Percentiles rank a stretch among this genome's conserved stretches.
Conservation (phyloP, 176 grass and related monocot species). For the Aegilops sharonensis region DNA sequence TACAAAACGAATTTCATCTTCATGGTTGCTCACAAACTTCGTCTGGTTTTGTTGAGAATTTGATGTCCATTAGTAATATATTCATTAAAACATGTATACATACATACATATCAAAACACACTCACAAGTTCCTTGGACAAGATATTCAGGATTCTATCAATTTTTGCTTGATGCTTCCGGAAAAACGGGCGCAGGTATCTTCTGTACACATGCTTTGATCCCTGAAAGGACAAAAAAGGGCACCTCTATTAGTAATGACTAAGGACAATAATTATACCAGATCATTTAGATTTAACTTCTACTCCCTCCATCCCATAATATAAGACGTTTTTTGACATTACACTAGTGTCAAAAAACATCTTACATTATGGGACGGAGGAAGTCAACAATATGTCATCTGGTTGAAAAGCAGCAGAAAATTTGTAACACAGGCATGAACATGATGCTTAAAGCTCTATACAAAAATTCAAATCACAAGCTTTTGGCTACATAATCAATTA, state of each 20-base stretch:
- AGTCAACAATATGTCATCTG: not conserved
- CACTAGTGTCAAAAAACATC: no score
- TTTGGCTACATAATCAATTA: constrained; percentile 20
- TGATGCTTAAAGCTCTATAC: not conserved
- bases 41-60: constrained; percentile 48
- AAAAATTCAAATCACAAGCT: not conserved
- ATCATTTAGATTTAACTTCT: not conserved
- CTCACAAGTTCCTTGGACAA: constrained; percentile 81
- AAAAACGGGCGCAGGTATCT: constrained; percentile 75
- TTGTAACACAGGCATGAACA: not conserved
- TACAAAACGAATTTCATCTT: constrained; percentile 74
- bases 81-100: not conserved
- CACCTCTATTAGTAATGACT: not conserved
- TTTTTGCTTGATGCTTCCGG: constrained; percentile 77
- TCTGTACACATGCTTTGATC: constrained; percentile 84
- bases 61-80: constrained; percentile 29
- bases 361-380: no score
- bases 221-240: constrained; percentile 51
- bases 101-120: constrained; percentile 16
- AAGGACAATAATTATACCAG: not conserved
- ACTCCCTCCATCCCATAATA: no score
- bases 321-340: no score
- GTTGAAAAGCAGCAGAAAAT: constrained; percentile 6
- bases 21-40: constrained; percentile 78
- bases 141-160: constrained; percentile 70